Evolutionary conservation across 768 basidiomycete species (phyloP).

Genomic region (Phlegmacium glaucopus): DNA sequence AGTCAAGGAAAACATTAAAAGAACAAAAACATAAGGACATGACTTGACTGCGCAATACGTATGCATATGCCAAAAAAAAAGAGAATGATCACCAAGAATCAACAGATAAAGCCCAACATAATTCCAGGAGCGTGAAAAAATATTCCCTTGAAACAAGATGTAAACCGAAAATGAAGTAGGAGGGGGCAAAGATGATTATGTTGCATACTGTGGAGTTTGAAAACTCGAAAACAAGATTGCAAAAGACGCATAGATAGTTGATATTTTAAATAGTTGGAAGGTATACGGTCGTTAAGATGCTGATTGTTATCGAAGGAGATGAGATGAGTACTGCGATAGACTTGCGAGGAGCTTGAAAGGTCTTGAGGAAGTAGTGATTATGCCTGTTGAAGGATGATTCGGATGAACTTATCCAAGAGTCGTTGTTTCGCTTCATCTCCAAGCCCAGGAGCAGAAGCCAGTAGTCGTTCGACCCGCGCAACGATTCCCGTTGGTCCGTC

Average conservation of each 20-base stretch:
- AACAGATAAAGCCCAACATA: neutral
- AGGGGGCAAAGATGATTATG: neutral
- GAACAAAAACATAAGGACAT: neutral
- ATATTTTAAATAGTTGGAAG: too few relatives aligned
- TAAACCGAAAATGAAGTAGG: neutral
- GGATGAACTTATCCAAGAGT: constrained; percentile 58
- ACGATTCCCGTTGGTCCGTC: constrained; percentile 73
- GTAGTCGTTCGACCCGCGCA: constrained; percentile 56
- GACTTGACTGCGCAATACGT: too few relatives aligned
- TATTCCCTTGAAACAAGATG: too few relatives aligned
- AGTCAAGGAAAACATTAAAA: neutral
- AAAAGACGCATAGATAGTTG: too few relatives aligned
- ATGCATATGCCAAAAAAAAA: neutral
- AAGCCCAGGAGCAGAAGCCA: constrained; percentile 47
- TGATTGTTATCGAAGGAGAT: too few relatives aligned
- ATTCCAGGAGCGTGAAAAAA: neutral
- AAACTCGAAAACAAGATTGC: too few relatives aligned
- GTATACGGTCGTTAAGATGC: too few relatives aligned
- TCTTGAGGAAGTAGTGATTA: constrained; percentile 14
- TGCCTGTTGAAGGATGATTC: constrained; percentile 53
- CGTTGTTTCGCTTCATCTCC: constrained; percentile 43
- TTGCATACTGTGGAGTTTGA: too few relatives aligned
- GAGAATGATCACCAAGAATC: neutral
- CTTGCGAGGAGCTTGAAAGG: neutral
- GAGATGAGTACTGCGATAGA: too few relatives aligned